phyloP scores from a whole-genome alignment of 257 asterid species.

The Buddleja alternifolia region DNA sequence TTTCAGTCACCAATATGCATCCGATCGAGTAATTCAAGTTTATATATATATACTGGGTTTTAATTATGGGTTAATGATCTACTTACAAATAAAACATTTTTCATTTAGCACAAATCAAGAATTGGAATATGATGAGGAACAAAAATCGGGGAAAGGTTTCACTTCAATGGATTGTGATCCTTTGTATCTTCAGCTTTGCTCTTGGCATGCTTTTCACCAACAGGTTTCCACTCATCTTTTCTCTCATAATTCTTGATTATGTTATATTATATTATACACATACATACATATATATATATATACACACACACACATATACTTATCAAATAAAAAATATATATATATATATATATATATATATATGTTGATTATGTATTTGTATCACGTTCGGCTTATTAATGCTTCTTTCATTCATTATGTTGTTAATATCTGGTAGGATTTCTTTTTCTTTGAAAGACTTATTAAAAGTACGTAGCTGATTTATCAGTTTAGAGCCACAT shows the following conservation, averaged over 20 bases:
- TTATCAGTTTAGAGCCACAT: neutral
- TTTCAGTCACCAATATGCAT: slow-evolving; percentile 5
- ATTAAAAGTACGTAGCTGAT: neutral
- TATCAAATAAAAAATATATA: no score
- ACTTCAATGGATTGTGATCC: slow-evolving; percentile 49
- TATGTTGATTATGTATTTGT: no score
- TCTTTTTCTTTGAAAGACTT: neutral
- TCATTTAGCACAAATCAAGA: slow-evolving; percentile 14
- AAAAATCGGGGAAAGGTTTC: slow-evolving; percentile 47
- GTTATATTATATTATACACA: neutral
- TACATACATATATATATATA: neutral
- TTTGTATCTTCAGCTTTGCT: slow-evolving; percentile 60
- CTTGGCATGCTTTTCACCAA: slow-evolving; percentile 61
- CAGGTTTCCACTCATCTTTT: slow-evolving; percentile 41
- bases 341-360: no score
- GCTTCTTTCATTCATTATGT: neutral
- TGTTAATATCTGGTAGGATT: neutral
- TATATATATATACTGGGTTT: neutral
- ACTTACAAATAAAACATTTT: neutral
- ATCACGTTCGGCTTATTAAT: no score
- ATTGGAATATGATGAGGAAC: slow-evolving; percentile 41
- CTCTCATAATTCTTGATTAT: neutral
- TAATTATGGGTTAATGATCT: neutral
- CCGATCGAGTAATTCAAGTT: neutral
- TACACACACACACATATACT: no score